phyloP scores from a whole-genome alignment of 768 basidiomycete species.

The Kwoniella sp. region DNA sequence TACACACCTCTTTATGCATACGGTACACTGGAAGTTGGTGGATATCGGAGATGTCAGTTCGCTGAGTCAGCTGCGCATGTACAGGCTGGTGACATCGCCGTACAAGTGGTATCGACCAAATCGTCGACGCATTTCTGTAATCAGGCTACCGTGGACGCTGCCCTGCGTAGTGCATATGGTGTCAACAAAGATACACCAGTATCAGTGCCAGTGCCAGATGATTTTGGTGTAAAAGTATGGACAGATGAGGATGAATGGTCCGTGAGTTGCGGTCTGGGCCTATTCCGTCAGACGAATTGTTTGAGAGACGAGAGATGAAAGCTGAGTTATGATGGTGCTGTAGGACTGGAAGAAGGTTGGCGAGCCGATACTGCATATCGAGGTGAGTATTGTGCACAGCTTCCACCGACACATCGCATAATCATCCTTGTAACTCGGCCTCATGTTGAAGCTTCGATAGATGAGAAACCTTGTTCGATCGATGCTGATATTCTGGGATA shows the following conservation, averaged over 20 bases:
- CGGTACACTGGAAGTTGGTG: background rate
- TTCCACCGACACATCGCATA: no score
- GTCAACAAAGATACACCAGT: background rate
- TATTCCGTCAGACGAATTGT: no score
- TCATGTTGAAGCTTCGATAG: no score
- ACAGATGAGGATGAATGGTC: slow-evolving; percentile 90
- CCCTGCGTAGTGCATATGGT: slow-evolving; percentile 14
- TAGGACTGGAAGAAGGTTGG: slow-evolving; percentile 76
- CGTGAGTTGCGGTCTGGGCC: slow-evolving; percentile 60
- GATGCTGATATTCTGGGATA: slow-evolving; percentile 16
- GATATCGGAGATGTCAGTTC: background rate
- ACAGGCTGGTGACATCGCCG: slow-evolving; percentile 72
- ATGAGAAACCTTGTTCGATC: no score
- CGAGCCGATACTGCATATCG: slow-evolving; percentile 93
- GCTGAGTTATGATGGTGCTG: no score
- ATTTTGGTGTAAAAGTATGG: slow-evolving; percentile 70
- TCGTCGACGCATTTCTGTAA: slow-evolving; percentile 76
- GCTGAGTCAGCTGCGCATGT: slow-evolving; percentile 10
- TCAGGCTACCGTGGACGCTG: slow-evolving; percentile 36
- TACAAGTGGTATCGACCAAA: slow-evolving; percentile 83
- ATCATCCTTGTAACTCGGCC: no score
- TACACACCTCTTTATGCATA: background rate
- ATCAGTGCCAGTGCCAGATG: slow-evolving; percentile 9
- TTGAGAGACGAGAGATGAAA: no score
- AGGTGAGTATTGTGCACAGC: slow-evolving; percentile 62